Evolutionary conservation across 306 rosid species (phyloP).

Genomic region (Senna siamea): DNA sequence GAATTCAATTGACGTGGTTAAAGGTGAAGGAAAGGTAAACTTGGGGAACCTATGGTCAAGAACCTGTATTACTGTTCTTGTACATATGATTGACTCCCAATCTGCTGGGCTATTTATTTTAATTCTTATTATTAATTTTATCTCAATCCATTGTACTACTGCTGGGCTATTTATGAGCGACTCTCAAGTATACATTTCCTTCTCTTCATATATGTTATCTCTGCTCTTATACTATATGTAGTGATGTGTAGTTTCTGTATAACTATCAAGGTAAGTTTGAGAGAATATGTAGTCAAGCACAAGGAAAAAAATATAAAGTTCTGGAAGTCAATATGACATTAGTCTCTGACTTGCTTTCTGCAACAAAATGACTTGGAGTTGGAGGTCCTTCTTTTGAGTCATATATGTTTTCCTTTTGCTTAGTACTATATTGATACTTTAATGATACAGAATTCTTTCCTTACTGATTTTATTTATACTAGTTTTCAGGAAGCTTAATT

Average conservation of each 20-base stretch:
- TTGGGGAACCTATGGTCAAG: slow-evolving; percentile 53
- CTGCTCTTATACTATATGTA: slow-evolving; percentile 16
- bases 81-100: slow-evolving; percentile 42
- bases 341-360: slow-evolving; percentile 34
- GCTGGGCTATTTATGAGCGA: too few relatives aligned
- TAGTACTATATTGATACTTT: slow-evolving; percentile 8
- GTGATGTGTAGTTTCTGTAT: slow-evolving; percentile 37
- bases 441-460: not conserved
- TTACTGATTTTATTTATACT: not conserved
- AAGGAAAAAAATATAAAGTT: slow-evolving; percentile 18
- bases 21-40: slow-evolving; percentile 70
- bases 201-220: slow-evolving; percentile 27
- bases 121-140: slow-evolving; percentile 37
- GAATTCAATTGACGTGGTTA: slow-evolving; percentile 58
- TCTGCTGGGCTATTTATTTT: slow-evolving; percentile 42
- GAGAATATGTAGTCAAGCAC: slow-evolving; percentile 17
- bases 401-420: slow-evolving; percentile 7
- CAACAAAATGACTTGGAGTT: slow-evolving; percentile 29
- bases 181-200: slow-evolving; percentile 29
- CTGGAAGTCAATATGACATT: slow-evolving; percentile 24
- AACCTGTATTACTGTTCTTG: slow-evolving; percentile 48
- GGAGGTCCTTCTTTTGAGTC: slow-evolving; percentile 13
- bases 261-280: slow-evolving; percentile 36
- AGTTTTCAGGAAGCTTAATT: not conserved
- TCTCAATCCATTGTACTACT: slow-evolving; percentile 32